Percentiles rank a stretch among this genome's conserved stretches.
phyloP scores from a whole-genome alignment of 1,284 basidiomycete genomes.

The Papiliotrema nemorosa region DNA sequence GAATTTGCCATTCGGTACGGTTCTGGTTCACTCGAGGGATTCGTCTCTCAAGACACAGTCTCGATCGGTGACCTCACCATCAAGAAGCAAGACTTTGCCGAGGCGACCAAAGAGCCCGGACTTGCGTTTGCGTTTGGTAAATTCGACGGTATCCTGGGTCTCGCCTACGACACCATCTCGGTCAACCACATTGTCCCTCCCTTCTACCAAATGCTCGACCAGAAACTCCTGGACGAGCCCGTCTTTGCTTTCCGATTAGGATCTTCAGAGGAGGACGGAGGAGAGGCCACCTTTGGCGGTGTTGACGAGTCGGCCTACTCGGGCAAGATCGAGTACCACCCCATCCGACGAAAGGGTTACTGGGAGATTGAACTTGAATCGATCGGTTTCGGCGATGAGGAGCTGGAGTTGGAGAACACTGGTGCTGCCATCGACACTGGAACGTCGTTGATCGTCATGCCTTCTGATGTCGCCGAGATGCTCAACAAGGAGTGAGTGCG shows the following conservation, averaged over 20 bases:
- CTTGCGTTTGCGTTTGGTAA: slow-evolving; percentile 94
- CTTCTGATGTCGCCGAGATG: slow-evolving; percentile 95
- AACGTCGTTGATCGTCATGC: slow-evolving; percentile 58
- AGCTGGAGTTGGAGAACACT: slow-evolving; percentile 79
- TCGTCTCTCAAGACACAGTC: slow-evolving; percentile 81
- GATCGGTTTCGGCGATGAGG: slow-evolving; percentile 78
- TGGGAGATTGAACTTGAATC: slow-evolving; percentile 96
- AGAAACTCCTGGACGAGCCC: slow-evolving; percentile 75
- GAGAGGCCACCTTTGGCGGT: slow-evolving; percentile 91
- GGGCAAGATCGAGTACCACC: slow-evolving; percentile 82
- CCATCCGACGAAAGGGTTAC: slow-evolving; percentile 93
- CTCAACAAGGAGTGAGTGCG: slow-evolving; percentile 75
- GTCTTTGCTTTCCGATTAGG: slow-evolving; percentile 96
- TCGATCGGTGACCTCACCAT: slow-evolving; percentile 81
- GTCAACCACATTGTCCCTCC: slow-evolving; percentile 93
- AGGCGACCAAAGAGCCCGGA: slow-evolving; percentile 94
- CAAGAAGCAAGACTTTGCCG: slow-evolving; percentile 83
- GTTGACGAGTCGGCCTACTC: slow-evolving; percentile 75
- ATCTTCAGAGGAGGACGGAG: slow-evolving; percentile 79
- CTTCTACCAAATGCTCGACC: slow-evolving; percentile 90
- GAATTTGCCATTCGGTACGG: slow-evolving; percentile 93
- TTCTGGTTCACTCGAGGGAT: slow-evolving; percentile 94
- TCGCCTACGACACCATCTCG: slow-evolving; percentile 89
- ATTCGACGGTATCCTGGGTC: slow-evolving; percentile 93
- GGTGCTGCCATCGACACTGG: slow-evolving; percentile 97